Evolutionary conservation across 1,139 yeast species (phyloP), one percentile per base, ranked within the genome.

Genomic region (Candida neerlandica): DNA sequence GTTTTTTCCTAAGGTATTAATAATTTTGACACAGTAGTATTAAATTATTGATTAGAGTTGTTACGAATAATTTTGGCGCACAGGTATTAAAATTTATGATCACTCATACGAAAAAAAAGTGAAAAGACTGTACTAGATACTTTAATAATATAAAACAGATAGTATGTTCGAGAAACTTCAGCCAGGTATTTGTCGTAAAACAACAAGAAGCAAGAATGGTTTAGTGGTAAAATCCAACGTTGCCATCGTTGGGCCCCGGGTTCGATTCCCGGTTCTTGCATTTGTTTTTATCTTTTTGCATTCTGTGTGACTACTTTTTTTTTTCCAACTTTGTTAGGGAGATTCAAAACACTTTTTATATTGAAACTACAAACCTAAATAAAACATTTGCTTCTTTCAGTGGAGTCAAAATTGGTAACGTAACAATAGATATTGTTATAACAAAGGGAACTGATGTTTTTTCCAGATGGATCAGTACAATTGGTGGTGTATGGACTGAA

Each of bases 261-360:
- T 55, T 55, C 58, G 58, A 55, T 55, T 55, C 58, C 58, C 56
- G 59, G 60, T 53, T 53, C 51, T 56, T 58, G 60, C 60, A 56
- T 43, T 49, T 45, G 11, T 50, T 53, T 45, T n/a, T n/a, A n/a
- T n/a, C n/a, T n/a, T n/a, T 23, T 19, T 43, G 21, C 1, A 9
- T n/a, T n/a, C 18, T 21, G 57, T 58, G 84, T 84, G 67, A 9
- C 83, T n/a, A n/a, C n/a, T n/a, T 89, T 51, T 82, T 80, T 64
- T 27, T 27, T 40, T 40, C 18, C 6, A 10, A 19, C 15, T 33
- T 33, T 14, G 37, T 33, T 19, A 33, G 19, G 19, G 14, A 12
- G 6, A 33, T 19, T 15, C 2, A 2, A 33, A n/a, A 7, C 16
- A 33, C 18, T 33, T 33, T 33, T 19, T n/a, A 29, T 29, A 29